A percentile compares a stretch with the other conserved stretches of the same genome.
Evolutionary conservation across 208 protist species (phyloP).

Genomic region (Acanthamoeba triangularis): DNA sequence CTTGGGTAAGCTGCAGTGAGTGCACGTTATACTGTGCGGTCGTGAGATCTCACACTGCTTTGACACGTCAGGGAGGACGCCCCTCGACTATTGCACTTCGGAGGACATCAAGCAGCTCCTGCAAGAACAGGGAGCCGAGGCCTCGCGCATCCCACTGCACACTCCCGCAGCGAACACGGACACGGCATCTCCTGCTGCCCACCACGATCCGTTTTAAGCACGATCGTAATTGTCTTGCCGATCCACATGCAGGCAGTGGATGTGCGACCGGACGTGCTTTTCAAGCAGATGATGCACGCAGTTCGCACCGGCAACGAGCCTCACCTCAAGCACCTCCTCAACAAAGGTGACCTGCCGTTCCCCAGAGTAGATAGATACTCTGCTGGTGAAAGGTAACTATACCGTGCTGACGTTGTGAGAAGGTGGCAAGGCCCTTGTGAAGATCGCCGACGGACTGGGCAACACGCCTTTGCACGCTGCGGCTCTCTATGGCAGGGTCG

Average conservation of each 20-base stretch:
- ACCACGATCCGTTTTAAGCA: too few species aligned
- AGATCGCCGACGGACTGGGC: neutral
- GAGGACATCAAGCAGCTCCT: neutral
- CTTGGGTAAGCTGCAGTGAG: neutral
- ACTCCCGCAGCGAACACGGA: too few species aligned
- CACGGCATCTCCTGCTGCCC: too few species aligned
- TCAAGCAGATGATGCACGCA: slow-evolving; percentile 2
- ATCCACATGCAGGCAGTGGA: neutral
- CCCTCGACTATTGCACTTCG: neutral
- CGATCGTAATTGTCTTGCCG: neutral
- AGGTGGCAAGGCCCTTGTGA: neutral
- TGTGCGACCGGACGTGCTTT: neutral
- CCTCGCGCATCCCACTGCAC: neutral
- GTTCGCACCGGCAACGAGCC: neutral
- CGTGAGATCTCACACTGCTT: neutral
- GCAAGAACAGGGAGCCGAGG: neutral
- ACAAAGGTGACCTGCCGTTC: neutral
- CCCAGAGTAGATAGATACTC: too few species aligned
- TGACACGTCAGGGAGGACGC: neutral
- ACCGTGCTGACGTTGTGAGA: neutral
- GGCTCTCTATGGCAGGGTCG: neutral
- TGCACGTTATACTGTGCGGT: neutral
- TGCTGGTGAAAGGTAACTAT: too few species aligned
- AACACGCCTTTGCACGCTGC: slow-evolving; percentile 8
- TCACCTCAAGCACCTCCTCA: neutral